phyloP scores from a whole-genome alignment of 176 grass and related monocot species.

The Carex myosuroides region DNA sequence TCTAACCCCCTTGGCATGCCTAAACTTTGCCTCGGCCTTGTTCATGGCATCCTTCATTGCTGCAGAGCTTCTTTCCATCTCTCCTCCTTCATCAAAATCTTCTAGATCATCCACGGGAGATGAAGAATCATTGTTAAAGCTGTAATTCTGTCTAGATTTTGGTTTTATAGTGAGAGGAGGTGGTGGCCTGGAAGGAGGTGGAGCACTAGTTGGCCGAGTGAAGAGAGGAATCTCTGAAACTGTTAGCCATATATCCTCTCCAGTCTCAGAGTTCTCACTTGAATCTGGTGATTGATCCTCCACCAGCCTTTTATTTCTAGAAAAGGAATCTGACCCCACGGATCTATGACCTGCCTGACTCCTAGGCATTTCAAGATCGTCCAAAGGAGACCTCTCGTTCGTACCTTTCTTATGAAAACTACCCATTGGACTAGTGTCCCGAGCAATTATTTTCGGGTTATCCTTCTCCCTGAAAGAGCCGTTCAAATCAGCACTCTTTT shows the following conservation, averaged over 20 bases:
- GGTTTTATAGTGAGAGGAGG: slow-evolving; percentile 46
- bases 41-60: slow-evolving; percentile 97
- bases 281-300: slow-evolving; percentile 52
- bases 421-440: slow-evolving; percentile 36
- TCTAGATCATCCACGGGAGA: slow-evolving; percentile 37
- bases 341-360: slow-evolving; percentile 47
- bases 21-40: slow-evolving; percentile 91
- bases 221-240: slow-evolving; percentile 94
- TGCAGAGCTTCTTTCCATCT: slow-evolving; percentile 48
- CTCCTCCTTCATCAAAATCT: slow-evolving; percentile 63
- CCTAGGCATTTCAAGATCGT: slow-evolving; percentile 39
- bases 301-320: slow-evolving; percentile 38
- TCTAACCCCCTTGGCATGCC: slow-evolving; percentile 82
- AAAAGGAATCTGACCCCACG: slow-evolving; percentile 30
- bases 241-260: slow-evolving; percentile 88
- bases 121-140: slow-evolving; percentile 45
- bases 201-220: slow-evolving; percentile 72
- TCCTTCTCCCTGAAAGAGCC: slow-evolving; percentile 33
- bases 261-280: slow-evolving; percentile 44
- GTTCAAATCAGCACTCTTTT: slow-evolving; percentile 39
- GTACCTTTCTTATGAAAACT: slow-evolving; percentile 39
- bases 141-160: slow-evolving; percentile 41
- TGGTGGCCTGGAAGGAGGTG: slow-evolving; percentile 70
- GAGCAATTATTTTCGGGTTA: slow-evolving; percentile 24
- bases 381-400: slow-evolving; percentile 31